phyloP scores from a whole-genome alignment of 345 rosid species.

The Melaleuca quinquenervia region DNA sequence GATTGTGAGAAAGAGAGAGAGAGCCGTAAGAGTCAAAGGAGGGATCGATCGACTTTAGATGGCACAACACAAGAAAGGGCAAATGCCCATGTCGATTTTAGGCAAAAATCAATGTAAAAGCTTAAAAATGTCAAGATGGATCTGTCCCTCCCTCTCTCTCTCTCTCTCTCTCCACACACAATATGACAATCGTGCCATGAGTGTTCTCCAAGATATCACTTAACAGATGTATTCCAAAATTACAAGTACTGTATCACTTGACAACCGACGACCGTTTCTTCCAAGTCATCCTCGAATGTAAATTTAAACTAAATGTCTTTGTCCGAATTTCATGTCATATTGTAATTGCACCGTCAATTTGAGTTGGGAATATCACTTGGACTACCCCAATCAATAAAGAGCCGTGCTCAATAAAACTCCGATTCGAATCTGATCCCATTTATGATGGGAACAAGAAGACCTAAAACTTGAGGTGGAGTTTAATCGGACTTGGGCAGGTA shows the following conservation, averaged over 20 bases:
- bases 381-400: neutral
- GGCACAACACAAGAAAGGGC: neutral
- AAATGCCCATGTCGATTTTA: neutral
- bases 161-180: neutral
- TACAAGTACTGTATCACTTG: fast-evolving
- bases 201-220: fast-evolving
- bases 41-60: neutral
- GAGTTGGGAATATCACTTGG: too few relatives aligned
- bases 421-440: neutral
- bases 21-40: neutral
- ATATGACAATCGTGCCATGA: fast-evolving
- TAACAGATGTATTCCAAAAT: neutral
- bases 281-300: fast-evolving
- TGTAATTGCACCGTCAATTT: fast-evolving
- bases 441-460: neutral
- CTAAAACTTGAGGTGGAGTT: fast-evolving
- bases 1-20: neutral
- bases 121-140: too few relatives aligned
- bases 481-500: too few relatives aligned
- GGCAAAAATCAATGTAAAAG: too few relatives aligned
- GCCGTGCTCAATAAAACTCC: fast-evolving
- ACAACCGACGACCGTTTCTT: neutral
- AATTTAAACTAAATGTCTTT: fast-evolving
- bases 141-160: neutral
- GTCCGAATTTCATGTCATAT: fast-evolving